Conservation (phyloP, 1,284 basidiomycete species). For the Tilletia indica region DNA sequence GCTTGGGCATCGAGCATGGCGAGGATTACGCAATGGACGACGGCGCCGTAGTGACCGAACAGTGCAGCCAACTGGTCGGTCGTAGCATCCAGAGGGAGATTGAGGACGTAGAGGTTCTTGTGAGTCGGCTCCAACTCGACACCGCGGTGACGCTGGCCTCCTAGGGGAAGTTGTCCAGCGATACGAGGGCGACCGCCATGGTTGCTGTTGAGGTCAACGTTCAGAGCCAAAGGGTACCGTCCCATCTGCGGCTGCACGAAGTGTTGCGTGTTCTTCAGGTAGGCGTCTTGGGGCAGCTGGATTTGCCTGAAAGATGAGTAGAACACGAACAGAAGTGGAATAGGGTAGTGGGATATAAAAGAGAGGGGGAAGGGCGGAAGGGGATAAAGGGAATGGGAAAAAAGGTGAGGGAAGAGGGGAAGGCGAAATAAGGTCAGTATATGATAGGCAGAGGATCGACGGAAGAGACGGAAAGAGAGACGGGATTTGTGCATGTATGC, state of each 20-base stretch:
- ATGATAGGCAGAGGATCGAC: neutral
- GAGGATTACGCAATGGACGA: conserved; percentile 53
- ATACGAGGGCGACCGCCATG: neutral
- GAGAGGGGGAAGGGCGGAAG: neutral
- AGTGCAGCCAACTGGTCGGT: conserved; percentile 44
- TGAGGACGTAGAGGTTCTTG: conserved; percentile 53
- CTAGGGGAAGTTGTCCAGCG: neutral
- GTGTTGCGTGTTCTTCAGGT: neutral
- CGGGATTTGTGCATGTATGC: neutral
- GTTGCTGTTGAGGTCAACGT: conserved; percentile 21
- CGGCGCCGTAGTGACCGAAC: conserved; percentile 41
- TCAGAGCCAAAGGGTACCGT: neutral
- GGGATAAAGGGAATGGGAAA: neutral
- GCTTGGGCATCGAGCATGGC: conserved; percentile 54
- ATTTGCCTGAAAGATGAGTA: neutral
- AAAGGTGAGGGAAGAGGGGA: too few species aligned
- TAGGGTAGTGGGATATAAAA: too few species aligned
- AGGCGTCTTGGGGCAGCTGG: conserved; percentile 2
- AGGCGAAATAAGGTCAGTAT: neutral
- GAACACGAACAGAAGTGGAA: neutral
- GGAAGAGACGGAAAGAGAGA: neutral
- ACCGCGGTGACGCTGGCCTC: conserved; percentile 14
- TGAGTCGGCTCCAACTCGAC: conserved; percentile 21
- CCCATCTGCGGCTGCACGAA: conserved; percentile 7
- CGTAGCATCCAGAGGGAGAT: conserved; percentile 51